A percentile compares a stretch with the other conserved stretches of the same genome.
Evolutionary conservation across 2,329 filamentous ascomycete species (phyloP).

Genomic region (Diaporthe caulivora): DNA sequence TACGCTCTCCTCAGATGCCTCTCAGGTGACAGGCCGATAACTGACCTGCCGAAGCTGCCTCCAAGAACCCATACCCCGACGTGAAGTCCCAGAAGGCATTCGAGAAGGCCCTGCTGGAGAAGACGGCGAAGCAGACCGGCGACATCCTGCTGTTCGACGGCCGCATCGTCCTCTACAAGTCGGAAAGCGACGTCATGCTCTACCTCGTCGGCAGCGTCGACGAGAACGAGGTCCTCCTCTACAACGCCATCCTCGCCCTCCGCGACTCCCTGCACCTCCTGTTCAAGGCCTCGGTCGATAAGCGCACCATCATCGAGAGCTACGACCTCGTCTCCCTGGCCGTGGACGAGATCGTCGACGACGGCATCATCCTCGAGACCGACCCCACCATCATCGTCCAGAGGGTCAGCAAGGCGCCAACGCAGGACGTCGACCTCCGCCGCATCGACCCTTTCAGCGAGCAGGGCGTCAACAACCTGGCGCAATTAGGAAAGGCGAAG

Average conservation of each 20-base stretch:
- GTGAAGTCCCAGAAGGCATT: constrained; percentile 96
- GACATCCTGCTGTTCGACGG: constrained; percentile 99
- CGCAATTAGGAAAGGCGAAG: constrained; percentile 93
- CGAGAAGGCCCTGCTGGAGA: constrained; percentile 94
- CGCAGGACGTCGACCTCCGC: constrained; percentile 91
- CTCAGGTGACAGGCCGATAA: background rate
- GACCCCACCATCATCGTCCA: constrained; percentile 95
- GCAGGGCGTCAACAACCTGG: constrained; percentile 93
- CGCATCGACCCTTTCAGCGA: constrained; percentile 91
- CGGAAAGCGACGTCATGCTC: constrained; percentile 95
- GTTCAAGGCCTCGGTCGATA: constrained; percentile 98
- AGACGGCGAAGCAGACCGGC: constrained; percentile 94
- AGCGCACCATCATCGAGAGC: constrained; percentile 97
- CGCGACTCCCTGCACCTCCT: constrained; percentile 90
- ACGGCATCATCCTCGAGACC: constrained; percentile 96
- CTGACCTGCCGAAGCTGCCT: constrained; percentile 43
- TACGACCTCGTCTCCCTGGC: constrained; percentile 95
- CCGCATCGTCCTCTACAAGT: constrained; percentile 96
- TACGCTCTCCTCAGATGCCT: constrained; percentile 42
- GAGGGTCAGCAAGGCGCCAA: constrained; percentile 90
- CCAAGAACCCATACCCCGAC: constrained; percentile 83
- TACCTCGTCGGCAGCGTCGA: constrained; percentile 93
- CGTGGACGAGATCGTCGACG: constrained; percentile 95
- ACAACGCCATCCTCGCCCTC: constrained; percentile 93
- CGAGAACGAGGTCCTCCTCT: constrained; percentile 97